phyloP scores from a whole-genome alignment of 2,329 filamentous ascomycete species.

The Teratosphaeria viscida region DNA sequence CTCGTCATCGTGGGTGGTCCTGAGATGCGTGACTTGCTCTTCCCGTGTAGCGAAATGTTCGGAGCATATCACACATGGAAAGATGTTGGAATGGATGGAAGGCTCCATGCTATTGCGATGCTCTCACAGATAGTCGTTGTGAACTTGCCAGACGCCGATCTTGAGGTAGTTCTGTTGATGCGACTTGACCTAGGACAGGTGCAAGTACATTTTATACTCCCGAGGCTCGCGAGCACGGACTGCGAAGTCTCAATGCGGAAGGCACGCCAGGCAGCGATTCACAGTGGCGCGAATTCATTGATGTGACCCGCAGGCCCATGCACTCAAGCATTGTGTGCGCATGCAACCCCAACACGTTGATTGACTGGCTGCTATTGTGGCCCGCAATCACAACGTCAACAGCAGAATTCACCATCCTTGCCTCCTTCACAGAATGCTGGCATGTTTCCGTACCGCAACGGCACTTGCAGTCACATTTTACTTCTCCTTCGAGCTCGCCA shows the following conservation, averaged over 20 bases:
- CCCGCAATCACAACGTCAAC: not conserved
- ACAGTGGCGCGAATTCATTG: conserved; percentile 1
- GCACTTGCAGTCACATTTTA: not conserved
- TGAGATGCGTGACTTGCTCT: not conserved
- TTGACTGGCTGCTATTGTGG: not conserved
- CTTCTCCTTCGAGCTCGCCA: too few relatives aligned
- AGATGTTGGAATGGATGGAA: not conserved
- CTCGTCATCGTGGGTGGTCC: not conserved
- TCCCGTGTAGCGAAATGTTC: not conserved
- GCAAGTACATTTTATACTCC: not conserved
- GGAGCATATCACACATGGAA: not conserved
- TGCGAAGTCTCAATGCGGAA: not conserved
- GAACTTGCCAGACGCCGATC: not conserved
- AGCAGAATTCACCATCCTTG: not conserved
- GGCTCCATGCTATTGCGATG: not conserved
- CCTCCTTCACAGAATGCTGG: not conserved
- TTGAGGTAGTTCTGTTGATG: not conserved
- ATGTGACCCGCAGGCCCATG: not conserved
- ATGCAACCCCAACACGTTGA: not conserved
- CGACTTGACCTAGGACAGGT: not conserved
- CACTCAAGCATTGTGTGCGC: too few relatives aligned
- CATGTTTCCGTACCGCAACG: not conserved
- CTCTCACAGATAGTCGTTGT: not conserved
- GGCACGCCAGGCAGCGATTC: not conserved
- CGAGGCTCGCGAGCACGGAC: not conserved